A percentile compares a stretch with the other conserved stretches of the same genome.
Evolutionary conservation across 306 rosid species (phyloP).

Genomic region (Ammopiptanthus mongolicus): DNA sequence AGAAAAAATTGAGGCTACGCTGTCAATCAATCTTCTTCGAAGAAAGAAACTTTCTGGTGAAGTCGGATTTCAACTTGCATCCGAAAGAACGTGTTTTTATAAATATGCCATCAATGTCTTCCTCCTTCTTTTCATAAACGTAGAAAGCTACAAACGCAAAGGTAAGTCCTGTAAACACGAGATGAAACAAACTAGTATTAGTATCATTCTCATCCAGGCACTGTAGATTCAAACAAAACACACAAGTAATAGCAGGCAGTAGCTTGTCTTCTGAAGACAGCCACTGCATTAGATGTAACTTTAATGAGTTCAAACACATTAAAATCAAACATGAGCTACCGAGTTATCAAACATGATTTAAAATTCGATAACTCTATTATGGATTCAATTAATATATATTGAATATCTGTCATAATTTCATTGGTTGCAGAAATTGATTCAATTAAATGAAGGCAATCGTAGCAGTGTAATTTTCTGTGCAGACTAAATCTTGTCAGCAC

Average conservation of each 20-base stretch:
- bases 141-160: slow-evolving; percentile 59
- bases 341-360: too few relatives aligned
- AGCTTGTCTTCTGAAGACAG: not conserved
- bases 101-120: slow-evolving; percentile 61
- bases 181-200: not conserved
- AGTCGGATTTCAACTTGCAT: slow-evolving; percentile 54
- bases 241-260: not conserved
- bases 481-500: not conserved
- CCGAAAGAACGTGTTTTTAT: slow-evolving; percentile 38
- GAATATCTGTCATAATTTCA: not conserved
- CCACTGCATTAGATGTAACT: not conserved
- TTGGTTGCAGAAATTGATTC: not conserved
- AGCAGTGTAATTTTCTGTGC: not conserved
- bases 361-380: too few relatives aligned
- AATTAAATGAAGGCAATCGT: not conserved
- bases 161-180: slow-evolving; percentile 54
- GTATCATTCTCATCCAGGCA: not conserved
- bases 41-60: slow-evolving; percentile 35
- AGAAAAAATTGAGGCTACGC: slow-evolving; percentile 14
- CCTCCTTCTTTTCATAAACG: slow-evolving; percentile 73
- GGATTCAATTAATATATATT: slow-evolving; percentile 2
- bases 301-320: too few relatives aligned
- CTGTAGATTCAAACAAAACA: not conserved
- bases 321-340: too few relatives aligned
- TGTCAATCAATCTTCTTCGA: slow-evolving; percentile 57